Evolutionary conservation across 1,139 yeast species (phyloP).

Genomic region (Saccharomyces hybrid): DNA sequence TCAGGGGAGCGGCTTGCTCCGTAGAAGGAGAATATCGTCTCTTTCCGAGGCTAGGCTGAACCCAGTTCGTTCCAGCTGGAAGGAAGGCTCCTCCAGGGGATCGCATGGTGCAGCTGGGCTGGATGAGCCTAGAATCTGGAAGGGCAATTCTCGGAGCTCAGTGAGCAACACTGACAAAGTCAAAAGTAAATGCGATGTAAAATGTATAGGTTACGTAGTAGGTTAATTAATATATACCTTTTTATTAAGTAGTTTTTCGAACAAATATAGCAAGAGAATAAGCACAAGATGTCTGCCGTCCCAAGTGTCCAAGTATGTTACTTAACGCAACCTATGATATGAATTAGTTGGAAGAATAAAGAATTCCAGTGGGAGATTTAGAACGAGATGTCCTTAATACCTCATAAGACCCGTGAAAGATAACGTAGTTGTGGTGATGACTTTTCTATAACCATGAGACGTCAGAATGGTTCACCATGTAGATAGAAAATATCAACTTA

Average conservation of each 20-base stretch:
- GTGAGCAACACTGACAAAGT: not conserved
- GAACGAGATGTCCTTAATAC: not conserved
- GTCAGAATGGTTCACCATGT: too few relatives aligned
- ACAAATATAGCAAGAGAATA: slow-evolving; percentile 15
- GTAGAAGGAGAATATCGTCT: not conserved
- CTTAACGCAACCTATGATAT: not conserved
- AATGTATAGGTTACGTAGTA: not conserved
- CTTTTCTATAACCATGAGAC: too few relatives aligned
- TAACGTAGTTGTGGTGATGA: too few relatives aligned
- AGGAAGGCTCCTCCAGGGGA: not conserved
- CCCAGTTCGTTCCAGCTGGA: not conserved
- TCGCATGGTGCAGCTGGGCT: not conserved
- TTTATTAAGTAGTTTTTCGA: slow-evolving; percentile 1
- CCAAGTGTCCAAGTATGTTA: slow-evolving; percentile 65
- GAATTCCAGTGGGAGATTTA: not conserved
- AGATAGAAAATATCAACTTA: not conserved
- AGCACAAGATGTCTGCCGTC: slow-evolving; percentile 42
- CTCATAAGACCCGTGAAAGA: not conserved
- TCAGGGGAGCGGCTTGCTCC: not conserved
- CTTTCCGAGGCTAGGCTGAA: not conserved
- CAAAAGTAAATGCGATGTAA: not conserved
- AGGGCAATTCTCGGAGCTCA: not conserved
- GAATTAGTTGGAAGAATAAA: not conserved
- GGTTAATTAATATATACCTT: not conserved
- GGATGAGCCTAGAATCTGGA: not conserved